Percentiles rank a stretch among this genome's conserved stretches.
Conservation (phyloP, 1,139 yeast species). For the Yamadazyma blattariae region DNA sequence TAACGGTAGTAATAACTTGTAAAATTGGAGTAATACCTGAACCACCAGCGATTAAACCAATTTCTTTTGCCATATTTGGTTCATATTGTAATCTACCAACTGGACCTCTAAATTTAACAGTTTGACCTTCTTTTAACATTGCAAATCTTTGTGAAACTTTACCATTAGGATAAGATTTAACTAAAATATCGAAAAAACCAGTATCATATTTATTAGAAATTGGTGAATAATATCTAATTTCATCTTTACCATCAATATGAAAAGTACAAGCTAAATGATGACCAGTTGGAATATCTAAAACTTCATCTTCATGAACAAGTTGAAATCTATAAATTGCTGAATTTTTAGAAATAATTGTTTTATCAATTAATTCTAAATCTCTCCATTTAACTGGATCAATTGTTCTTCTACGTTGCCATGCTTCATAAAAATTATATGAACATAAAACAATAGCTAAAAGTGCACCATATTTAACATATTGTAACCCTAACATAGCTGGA, state of each 20-base stretch:
- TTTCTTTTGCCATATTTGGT: slow-evolving; percentile 57
- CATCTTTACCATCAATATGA: slow-evolving; percentile 55
- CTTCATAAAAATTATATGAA: slow-evolving; percentile 44
- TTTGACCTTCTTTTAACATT: slow-evolving; percentile 57
- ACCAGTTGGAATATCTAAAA: slow-evolving; percentile 67
- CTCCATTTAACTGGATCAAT: slow-evolving; percentile 55
- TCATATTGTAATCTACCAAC: slow-evolving; percentile 67
- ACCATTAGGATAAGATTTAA: slow-evolving; percentile 71
- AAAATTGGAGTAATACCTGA: slow-evolving; percentile 79
- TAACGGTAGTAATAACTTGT: slow-evolving; percentile 61
- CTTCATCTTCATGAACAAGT: slow-evolving; percentile 57
- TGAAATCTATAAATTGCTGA: slow-evolving; percentile 73
- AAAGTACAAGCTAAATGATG: slow-evolving; percentile 68
- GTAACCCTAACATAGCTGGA: slow-evolving; percentile 41
- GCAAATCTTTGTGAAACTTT: slow-evolving; percentile 66
- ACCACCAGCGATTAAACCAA: slow-evolving; percentile 79
- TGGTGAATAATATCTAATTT: slow-evolving; percentile 70
- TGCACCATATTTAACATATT: slow-evolving; percentile 50
- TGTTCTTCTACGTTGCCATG: slow-evolving; percentile 48
- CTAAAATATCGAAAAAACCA: slow-evolving; percentile 72
- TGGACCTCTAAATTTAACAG: slow-evolving; percentile 72
- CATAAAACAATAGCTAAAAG: slow-evolving; percentile 46
- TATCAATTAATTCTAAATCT: slow-evolving; percentile 65
- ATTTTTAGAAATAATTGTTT: slow-evolving; percentile 65
- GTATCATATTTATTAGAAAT: slow-evolving; percentile 66